Evolutionary conservation across 106 monocot species (phyloP).

Genomic region (Acorus calamus): DNA sequence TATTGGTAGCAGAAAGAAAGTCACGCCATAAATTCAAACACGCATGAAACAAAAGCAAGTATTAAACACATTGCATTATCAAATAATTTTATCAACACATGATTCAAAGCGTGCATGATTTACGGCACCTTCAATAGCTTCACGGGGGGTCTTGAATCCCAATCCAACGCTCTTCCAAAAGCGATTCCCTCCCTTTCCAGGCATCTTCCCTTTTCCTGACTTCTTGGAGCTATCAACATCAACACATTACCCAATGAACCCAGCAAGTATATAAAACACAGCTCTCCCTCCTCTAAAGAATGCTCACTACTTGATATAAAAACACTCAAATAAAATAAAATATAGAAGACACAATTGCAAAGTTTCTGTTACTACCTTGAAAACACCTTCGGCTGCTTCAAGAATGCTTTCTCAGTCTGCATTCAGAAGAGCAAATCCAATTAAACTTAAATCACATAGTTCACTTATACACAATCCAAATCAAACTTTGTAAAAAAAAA

Average conservation of each 20-base stretch:
- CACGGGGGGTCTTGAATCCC: conserved; percentile 25
- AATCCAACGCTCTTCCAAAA: conserved; percentile 27
- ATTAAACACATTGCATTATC: background rate
- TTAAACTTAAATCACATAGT: too few species aligned
- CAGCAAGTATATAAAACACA: too few species aligned
- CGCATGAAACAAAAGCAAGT: background rate
- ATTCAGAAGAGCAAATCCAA: too few species aligned
- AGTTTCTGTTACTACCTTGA: conserved; percentile 18
- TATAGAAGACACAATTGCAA: background rate
- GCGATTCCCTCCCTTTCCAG: conserved; percentile 12
- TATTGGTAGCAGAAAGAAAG: too few species aligned
- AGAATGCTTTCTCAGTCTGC: conserved; percentile 56
- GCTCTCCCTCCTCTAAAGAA: too few species aligned
- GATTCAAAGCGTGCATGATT: background rate
- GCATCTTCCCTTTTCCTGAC: conserved; percentile 1
- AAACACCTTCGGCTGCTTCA: conserved; percentile 59
- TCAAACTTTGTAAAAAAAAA: too few species aligned
- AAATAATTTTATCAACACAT: background rate
- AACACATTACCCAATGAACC: too few species aligned
- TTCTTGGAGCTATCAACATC: conserved; percentile 22
- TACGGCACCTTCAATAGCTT: conserved; percentile 25
- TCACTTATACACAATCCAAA: too few species aligned
- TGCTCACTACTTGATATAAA: background rate
- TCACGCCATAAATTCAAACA: too few species aligned
- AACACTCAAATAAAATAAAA: background rate